Evolutionary conservation across 805 yeast species (phyloP), one percentile per base, ranked within the genome.

Genomic region (Wickerhamomyces subpelliculosus): DNA sequence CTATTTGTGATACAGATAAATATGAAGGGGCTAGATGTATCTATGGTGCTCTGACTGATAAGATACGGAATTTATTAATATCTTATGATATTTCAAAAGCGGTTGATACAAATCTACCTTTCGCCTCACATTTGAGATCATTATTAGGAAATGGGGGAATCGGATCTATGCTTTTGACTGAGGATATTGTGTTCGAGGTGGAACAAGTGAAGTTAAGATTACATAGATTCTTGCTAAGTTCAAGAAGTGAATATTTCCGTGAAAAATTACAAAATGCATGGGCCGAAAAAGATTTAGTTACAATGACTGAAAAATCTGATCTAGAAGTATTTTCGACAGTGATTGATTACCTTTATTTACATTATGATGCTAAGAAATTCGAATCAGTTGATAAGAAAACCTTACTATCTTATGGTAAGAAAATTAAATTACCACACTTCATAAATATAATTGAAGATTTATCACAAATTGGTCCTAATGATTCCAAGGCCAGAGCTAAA

Each of bases 1-100:
- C 93, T 0, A 67, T 77, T 8, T 83, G 90, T 55, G 89, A 82
- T 55, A 68, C 86, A 50, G 90, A 84, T 52, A 79, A 88, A n/a
- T 78, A 78, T 51, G 84, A 83, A 55, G 93, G 94, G 3, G 85
- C 81, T 11, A 67, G 84, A 32, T 83, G 90, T 46, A 67, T 84
- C 3, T 83, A 84, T 51, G 93, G 89, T 3, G 93, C 94, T 0
- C 58, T 84, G 39, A 84, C 72, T 14, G 87, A 82, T 51, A 55
- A 64, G 4, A 84, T 84, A 21, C 58, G 88, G 33, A 69, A 72
- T 29, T 54, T 81, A 17, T 58, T 84, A 36, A 51, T 79, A 16
- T 65, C 73, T 29, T 78, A 67, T 52, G 88, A 82, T 52, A 72
- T 83, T 32, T 73, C 84, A 6, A 84, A 80, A 49, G 75, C 79